phyloP scores from a whole-genome alignment of 2,329 filamentous ascomycete genomes.

The Talaromyces rugulosus region DNA sequence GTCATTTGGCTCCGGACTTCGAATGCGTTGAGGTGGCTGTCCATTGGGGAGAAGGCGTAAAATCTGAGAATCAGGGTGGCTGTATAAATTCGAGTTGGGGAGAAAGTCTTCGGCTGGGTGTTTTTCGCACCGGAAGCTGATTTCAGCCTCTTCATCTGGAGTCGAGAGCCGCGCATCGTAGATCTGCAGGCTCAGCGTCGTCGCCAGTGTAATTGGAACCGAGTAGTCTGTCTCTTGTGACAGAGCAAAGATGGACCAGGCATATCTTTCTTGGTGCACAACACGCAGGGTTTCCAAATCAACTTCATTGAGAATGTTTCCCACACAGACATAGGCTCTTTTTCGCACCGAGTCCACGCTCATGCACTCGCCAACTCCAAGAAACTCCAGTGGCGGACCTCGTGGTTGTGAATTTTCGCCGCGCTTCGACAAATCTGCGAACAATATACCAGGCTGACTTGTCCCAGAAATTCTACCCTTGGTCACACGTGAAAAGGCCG shows the following conservation, averaged over 20 bases:
- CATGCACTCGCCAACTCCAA: slow-evolving; percentile 70
- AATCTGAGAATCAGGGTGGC: slow-evolving; percentile 28
- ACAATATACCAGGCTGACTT: slow-evolving; percentile 65
- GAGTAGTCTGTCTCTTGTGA: slow-evolving; percentile 62
- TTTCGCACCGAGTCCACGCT: slow-evolving; percentile 66
- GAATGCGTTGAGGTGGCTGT: slow-evolving; percentile 33
- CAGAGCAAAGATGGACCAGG: slow-evolving; percentile 77
- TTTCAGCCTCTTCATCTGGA: slow-evolving; percentile 30
- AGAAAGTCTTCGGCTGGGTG: slow-evolving; percentile 19
- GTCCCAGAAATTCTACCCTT: slow-evolving; percentile 58
- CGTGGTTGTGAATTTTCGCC: slow-evolving; percentile 23
- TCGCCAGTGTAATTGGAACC: slow-evolving; percentile 77
- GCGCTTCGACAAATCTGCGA: slow-evolving; percentile 65
- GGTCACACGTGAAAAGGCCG: slow-evolving; percentile 31
- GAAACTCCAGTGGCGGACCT: slow-evolving; percentile 27
- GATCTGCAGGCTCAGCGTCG: slow-evolving; percentile 73
- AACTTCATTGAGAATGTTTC: slow-evolving; percentile 72
- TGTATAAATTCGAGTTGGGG: slow-evolving; percentile 27
- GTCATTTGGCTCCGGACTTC: slow-evolving; percentile 30
- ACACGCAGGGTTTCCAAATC: slow-evolving; percentile 71
- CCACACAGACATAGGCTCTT: slow-evolving; percentile 75
- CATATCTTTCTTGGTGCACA: slow-evolving; percentile 66
- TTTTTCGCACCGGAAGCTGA: slow-evolving; percentile 31
- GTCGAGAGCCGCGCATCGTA: slow-evolving; percentile 63
- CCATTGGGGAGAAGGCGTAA: slow-evolving; percentile 30